Evolutionary conservation across 257 asterid species (phyloP), one percentile per base, ranked within the genome.

Genomic region (Primulina tabacum): DNA sequence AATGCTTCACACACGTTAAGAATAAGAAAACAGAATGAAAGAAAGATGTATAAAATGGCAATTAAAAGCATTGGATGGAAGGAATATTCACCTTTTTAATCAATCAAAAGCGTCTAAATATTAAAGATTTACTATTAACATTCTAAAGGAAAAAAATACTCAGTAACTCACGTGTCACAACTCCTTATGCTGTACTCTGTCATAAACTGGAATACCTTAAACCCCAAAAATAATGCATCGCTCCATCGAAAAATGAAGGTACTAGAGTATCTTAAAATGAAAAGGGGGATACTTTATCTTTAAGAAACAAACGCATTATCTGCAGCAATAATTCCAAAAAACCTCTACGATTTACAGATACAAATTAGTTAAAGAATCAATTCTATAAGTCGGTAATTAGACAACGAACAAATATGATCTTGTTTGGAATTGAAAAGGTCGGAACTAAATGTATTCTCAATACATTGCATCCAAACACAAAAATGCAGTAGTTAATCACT

Each of bases 401-500:
- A 43, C 53, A 43, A 43, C n/a, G 0, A 38, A 43, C 0, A 43
- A 11, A 43, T 0, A 43, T 43, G 17, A 43, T 43, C 2, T 43
- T 38, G 47, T 38, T 9, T 5, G 3, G 14, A 32, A 38, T 38
- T 38, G 14, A 38, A 38, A 38, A 2, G 47, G n/a, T 12, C 17
- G 53, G 53, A 12, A 43, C n/a, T 11, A 40, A 5, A 32, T 8
- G 40, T 5, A 62, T 29, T 67, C 60, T 9, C 56, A 60, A 17
- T 21, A 62, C 65, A 65, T 65, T n/a, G 65, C 52, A 57, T 38
- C 68, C 71, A 35, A 20, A 29, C 2, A 37, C 8, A 14, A 29
- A 24, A 17, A 26, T 40, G 30, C 37, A 67, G 9, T 34, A 60
- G 28, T 6, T 60, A 72, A 69, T 52, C 77, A 85, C 96, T 86